Evolutionary conservation across 257 asterid species (phyloP).

Genomic region (Solanum lignicaule): DNA sequence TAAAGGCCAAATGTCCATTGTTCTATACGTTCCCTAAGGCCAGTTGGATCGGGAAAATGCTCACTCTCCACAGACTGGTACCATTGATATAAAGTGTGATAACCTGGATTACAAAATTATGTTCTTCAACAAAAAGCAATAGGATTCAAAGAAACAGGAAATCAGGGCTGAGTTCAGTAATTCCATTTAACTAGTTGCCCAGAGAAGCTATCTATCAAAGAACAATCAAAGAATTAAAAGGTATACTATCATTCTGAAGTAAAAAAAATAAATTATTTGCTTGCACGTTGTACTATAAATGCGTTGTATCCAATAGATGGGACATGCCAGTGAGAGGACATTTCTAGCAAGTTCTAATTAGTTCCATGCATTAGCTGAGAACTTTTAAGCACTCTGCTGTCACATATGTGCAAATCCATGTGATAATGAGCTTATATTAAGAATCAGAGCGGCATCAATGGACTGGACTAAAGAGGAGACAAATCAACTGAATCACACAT

Average conservation of each 20-base stretch:
- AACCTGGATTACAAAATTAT: conserved; percentile 38
- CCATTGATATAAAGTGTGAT: conserved; percentile 93
- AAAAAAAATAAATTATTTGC: not conserved
- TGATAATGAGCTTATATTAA: not conserved
- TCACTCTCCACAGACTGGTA: conserved; percentile 77
- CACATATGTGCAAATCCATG: not conserved
- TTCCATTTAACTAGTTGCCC: not conserved
- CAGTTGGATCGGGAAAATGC: conserved; percentile 98
- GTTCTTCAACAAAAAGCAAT: not conserved
- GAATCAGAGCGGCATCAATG: not conserved
- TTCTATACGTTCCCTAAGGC: conserved; percentile 85
- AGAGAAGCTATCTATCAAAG: not conserved
- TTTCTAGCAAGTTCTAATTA: not conserved
- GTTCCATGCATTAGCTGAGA: not conserved
- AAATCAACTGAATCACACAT: not conserved
- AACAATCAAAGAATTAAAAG: too few relatives aligned
- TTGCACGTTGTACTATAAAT: not conserved
- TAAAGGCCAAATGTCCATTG: conserved; percentile 97
- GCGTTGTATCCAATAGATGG: not conserved
- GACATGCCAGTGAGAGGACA: not conserved
- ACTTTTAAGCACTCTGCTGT: not conserved
- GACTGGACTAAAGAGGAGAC: not conserved
- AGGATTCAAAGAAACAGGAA: not conserved
- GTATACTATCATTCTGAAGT: not conserved
- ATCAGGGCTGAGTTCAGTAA: not conserved